Conservation (phyloP, 371 early-diverging fungal genomes). For the Fennellomyces sp. region DNA sequence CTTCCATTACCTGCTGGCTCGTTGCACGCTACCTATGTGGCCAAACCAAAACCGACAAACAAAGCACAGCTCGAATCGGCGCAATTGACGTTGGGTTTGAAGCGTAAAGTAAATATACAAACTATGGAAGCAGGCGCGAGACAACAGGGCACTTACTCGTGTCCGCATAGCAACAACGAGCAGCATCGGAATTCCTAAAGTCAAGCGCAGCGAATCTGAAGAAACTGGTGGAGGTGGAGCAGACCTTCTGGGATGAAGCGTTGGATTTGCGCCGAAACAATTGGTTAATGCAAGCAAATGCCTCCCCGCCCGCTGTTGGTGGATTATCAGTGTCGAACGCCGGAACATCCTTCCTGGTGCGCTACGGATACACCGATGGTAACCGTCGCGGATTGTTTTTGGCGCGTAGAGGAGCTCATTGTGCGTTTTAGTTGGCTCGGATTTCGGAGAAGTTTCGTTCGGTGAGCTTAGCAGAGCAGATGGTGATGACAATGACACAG, state of each 20-base stretch:
- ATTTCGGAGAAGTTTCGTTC: constrained; percentile 35
- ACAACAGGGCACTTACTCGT: neutral
- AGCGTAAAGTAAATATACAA: constrained; percentile 42
- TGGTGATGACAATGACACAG: constrained; percentile 16
- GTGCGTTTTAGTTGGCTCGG: constrained; percentile 42
- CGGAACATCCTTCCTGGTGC: constrained; percentile 42
- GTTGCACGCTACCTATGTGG: constrained; percentile 58
- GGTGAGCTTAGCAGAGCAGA: constrained; percentile 32
- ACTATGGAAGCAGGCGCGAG: neutral
- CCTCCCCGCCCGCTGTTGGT: constrained; percentile 10
- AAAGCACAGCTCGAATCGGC: constrained; percentile 57
- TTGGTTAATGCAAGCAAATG: constrained; percentile 67
- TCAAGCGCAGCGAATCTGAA: constrained; percentile 54
- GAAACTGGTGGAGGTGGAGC: constrained; percentile 55
- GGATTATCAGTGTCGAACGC: constrained; percentile 3
- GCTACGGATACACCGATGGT: constrained; percentile 67
- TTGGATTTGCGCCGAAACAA: constrained; percentile 63
- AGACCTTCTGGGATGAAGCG: constrained; percentile 72
- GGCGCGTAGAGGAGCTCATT: too few species aligned
- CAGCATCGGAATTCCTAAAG: constrained; percentile 62
- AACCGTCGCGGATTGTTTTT: too few species aligned
- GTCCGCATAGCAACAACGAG: constrained; percentile 53
- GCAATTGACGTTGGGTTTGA: constrained; percentile 71
- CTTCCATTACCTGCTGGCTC: constrained; percentile 51
- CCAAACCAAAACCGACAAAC: constrained; percentile 45